Evolutionary conservation across 1,284 basidiomycete genomes (phyloP), one percentile per base, ranked within the genome.

Genomic region (Leccinum variabile): DNA sequence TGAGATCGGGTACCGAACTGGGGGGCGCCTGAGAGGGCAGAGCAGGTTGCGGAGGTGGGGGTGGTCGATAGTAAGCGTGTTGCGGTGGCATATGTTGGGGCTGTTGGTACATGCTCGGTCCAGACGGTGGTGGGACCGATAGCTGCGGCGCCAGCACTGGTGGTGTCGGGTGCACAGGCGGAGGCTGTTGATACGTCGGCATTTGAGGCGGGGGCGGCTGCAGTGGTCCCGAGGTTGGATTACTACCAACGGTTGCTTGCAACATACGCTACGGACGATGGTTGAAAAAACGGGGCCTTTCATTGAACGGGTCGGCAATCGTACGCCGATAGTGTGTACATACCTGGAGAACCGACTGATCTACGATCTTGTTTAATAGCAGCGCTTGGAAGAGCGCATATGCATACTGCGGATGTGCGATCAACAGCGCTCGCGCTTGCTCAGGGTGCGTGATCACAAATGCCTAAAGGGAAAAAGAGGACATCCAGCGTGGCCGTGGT

Each of bases 351-450:
- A 98, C 88, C 2, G 86, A 84, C 1, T 91, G 86, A 68, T 98
- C 96, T 55, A 99, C 94, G 28, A 99, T 94, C 73, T 97, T 94
- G 83, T 97, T 94, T 63, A 98, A 81, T 5, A 99, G 80, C 72
- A 99, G 87, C 0, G 94, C 92, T 79, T 98, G 97, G 80, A 99
- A 98, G 18, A 99, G 83, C 1, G 97, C 97, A 74, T 98, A 99
- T 2, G 95, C 90, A 16, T 98, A 84, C 78, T 99, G 97, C 14
- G 97, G 97, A 70, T 98, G 91, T 8, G 86, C 81, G 9, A 87
- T 80, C 37, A 99, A 84, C 39, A 99, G 79, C 4, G 85, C 80
- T 55, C 89, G 83, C 37, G 97, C 96, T 78, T 96, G 91, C 50
- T 98, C 95, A 3, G 96, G 95, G 65, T 95, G 91, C 0, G 89